Conservation (phyloP, 768 basidiomycete species). For the Naematelia encephala region DNA sequence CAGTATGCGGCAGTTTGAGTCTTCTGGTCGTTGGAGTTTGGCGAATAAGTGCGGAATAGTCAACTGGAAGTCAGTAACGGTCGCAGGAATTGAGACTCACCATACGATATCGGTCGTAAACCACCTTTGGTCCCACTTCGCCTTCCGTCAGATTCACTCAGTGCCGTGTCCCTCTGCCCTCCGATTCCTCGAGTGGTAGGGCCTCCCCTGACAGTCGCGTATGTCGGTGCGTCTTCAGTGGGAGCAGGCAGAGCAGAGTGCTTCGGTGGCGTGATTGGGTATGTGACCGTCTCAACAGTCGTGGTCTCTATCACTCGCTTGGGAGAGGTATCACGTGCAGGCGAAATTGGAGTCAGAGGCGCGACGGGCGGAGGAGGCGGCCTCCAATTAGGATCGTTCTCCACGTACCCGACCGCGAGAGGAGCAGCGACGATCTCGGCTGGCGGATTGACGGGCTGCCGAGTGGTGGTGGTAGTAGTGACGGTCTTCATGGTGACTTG, state of each 20-base stretch:
- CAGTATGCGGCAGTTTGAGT: slow-evolving; percentile 1
- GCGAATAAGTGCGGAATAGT: slow-evolving; percentile 31
- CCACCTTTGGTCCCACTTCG: slow-evolving; percentile 27
- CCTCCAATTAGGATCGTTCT: slow-evolving; percentile 2
- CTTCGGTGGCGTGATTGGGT: background rate
- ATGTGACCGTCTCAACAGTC: slow-evolving; percentile 1
- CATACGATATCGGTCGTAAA: slow-evolving; percentile 29
- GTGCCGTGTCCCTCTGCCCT: background rate
- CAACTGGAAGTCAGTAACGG: slow-evolving; percentile 22
- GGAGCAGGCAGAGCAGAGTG: background rate
- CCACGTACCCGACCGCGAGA: background rate
- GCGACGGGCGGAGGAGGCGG: background rate
- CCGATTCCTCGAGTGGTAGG: background rate
- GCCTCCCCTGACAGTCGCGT: background rate
- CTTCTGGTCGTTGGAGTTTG: slow-evolving; percentile 9
- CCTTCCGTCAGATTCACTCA: background rate
- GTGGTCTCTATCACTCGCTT: slow-evolving; percentile 1
- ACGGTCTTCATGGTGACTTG: background rate
- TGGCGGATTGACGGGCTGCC: background rate
- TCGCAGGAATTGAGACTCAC: slow-evolving; percentile 14
- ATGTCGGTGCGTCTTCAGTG: background rate
- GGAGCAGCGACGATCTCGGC: background rate
- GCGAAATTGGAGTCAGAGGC: background rate
- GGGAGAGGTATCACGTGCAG: background rate
- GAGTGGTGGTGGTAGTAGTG: slow-evolving; percentile 6